Conservation (phyloP, 768 basidiomycete species). For the Chalciporus chontae region DNA sequence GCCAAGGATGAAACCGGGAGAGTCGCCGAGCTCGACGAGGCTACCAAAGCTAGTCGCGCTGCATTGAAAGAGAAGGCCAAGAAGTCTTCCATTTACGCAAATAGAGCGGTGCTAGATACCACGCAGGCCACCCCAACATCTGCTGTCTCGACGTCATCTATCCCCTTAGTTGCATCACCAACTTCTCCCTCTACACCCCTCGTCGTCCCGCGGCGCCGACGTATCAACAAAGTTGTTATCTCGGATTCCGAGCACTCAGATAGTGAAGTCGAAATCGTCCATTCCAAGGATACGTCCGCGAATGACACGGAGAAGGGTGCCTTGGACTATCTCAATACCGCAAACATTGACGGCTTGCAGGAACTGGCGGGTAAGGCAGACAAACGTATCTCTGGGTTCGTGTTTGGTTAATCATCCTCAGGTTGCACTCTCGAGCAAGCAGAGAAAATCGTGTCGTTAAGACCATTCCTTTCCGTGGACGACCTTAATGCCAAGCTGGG, state of each 20-base stretch:
- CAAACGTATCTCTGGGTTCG: background rate
- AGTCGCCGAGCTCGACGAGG: slow-evolving; percentile 71
- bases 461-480: slow-evolving; percentile 76
- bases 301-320: slow-evolving; percentile 47
- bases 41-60: slow-evolving; percentile 60
- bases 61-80: slow-evolving; percentile 73
- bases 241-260: slow-evolving; percentile 59
- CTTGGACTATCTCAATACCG: slow-evolving; percentile 66
- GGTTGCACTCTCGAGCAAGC: slow-evolving; percentile 85
- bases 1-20: slow-evolving; percentile 46
- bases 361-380: slow-evolving; percentile 64
- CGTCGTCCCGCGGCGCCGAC: slow-evolving; percentile 44
- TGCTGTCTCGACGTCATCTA: slow-evolving; percentile 22
- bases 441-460: slow-evolving; percentile 65
- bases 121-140: slow-evolving; percentile 40
- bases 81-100: slow-evolving; percentile 80
- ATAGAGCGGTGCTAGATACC: slow-evolving; percentile 50
- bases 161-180: slow-evolving; percentile 34
- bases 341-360: slow-evolving; percentile 59
- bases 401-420: slow-evolving; percentile 25
- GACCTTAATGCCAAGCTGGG: slow-evolving; percentile 74
- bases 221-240: slow-evolving; percentile 57
- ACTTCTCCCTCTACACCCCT: slow-evolving; percentile 43
- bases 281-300: slow-evolving; percentile 31
- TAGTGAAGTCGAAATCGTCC: slow-evolving; percentile 41